Evolutionary conservation across 139 green algal genomes (phyloP).

Genomic region (Tetraselmis striata): DNA sequence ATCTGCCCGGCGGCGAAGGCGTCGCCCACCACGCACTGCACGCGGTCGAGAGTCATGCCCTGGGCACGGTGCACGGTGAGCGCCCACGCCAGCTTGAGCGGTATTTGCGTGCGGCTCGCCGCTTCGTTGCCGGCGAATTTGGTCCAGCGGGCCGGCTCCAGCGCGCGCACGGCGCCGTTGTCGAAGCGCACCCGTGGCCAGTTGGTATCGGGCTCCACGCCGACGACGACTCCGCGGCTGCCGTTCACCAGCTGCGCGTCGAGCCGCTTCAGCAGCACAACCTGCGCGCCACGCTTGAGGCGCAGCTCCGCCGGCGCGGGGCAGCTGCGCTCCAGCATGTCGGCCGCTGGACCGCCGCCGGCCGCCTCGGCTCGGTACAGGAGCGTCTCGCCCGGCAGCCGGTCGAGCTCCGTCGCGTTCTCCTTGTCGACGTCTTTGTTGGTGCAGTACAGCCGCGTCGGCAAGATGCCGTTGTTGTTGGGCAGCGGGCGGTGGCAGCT

Average conservation of each 20-base stretch:
- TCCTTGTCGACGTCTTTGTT: constrained; percentile 38
- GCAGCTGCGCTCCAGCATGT: constrained; percentile 25
- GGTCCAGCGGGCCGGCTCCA: too few relatives aligned
- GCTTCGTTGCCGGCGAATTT: too few relatives aligned
- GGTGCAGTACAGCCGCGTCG: constrained; percentile 50
- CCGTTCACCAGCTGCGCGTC: neutral
- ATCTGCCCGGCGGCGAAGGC: constrained; percentile 63
- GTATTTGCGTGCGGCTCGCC: too few relatives aligned
- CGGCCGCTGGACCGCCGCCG: constrained; percentile 16
- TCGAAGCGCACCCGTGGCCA: constrained; percentile 17
- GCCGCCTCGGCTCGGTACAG: constrained; percentile 27
- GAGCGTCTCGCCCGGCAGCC: constrained; percentile 19
- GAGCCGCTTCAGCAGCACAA: neutral
- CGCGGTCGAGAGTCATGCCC: constrained; percentile 62
- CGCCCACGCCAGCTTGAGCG: constrained; percentile 59
- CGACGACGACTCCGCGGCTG: neutral
- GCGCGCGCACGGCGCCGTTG: too few relatives aligned
- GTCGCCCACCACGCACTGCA: constrained; percentile 31
- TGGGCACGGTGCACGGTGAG: constrained; percentile 66
- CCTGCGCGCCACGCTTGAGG: neutral
- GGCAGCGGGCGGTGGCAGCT: constrained; percentile 34
- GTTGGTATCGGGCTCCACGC: too few relatives aligned
- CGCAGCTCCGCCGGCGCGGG: constrained; percentile 6
- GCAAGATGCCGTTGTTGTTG: constrained; percentile 46
- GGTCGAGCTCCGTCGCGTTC: constrained; percentile 35